These are phyloP conservation scores for Cryphonectria carpinicola DNA, from an alignment of 2,329 filamentous ascomycete species.

Conservation along the genomic window DNA sequence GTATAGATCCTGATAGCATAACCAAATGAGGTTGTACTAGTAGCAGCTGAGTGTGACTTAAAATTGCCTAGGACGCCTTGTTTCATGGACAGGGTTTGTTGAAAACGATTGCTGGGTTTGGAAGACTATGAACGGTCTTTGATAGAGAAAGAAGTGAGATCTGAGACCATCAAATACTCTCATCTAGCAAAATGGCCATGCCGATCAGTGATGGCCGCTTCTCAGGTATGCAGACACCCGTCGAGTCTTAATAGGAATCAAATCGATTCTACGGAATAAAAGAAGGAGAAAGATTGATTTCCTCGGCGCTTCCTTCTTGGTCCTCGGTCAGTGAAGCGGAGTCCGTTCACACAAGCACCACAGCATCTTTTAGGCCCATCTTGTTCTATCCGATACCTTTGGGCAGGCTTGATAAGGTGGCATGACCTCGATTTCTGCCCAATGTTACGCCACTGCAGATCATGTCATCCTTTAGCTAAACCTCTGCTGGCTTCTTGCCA, in stretches of 20 bases:
- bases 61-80: slow-evolving; percentile 15
- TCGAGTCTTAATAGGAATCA: background rate
- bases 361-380: background rate
- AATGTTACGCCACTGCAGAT: slow-evolving; percentile 8
- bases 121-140: background rate
- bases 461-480: slow-evolving; percentile 5
- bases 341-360: slow-evolving; percentile 8
- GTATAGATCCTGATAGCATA: background rate
- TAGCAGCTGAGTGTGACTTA: background rate
- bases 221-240: slow-evolving; percentile 9
- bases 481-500: background rate
- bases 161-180: background rate
- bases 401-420: background rate
- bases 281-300: background rate
- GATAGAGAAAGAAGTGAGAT: background rate
- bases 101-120: background rate
- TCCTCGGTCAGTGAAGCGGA: slow-evolving; percentile 17
- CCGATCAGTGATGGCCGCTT: background rate
- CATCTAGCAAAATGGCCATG: slow-evolving; percentile 13
- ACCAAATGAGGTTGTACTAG: background rate
- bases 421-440: background rate
- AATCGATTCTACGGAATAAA: background rate
- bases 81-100: background rate
- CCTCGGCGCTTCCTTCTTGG: background rate
- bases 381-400: background rate